phyloP scores from a whole-genome alignment of 352 stramenopile genomes.

The Pythium periplocum region DNA sequence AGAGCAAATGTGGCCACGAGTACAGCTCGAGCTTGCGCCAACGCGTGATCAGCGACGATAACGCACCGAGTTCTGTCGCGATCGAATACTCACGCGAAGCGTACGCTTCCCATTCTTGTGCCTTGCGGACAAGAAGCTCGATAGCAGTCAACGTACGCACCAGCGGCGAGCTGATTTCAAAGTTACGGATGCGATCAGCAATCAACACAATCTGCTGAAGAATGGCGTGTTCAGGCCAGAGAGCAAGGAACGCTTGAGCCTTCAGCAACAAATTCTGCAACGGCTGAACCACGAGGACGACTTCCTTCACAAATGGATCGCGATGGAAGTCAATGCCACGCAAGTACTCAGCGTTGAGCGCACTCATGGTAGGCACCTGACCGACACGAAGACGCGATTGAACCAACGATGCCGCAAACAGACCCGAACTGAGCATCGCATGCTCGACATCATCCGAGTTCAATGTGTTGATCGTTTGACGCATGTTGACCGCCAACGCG shows the following conservation, averaged over 20 bases:
- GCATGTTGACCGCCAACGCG: slow-evolving; percentile 60
- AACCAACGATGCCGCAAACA: slow-evolving; percentile 67
- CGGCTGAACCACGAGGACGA: slow-evolving; percentile 82
- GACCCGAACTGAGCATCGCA: slow-evolving; percentile 39
- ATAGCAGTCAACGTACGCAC: slow-evolving; percentile 93
- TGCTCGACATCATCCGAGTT: slow-evolving; percentile 36
- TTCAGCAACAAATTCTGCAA: slow-evolving; percentile 88
- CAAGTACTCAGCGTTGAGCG: slow-evolving; percentile 74
- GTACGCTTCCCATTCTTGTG: slow-evolving; percentile 99
- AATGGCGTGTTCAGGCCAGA: slow-evolving; percentile 97
- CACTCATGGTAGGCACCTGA: slow-evolving; percentile 46
- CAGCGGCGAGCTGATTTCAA: slow-evolving; percentile 80
- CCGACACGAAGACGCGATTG: slow-evolving; percentile 55
- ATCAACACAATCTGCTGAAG: slow-evolving; percentile 94
- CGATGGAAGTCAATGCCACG: slow-evolving; percentile 91
- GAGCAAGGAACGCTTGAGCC: slow-evolving; percentile 86
- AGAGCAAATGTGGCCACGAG: slow-evolving; percentile 95
- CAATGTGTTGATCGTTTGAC: slow-evolving; percentile 58
- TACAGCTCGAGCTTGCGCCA: slow-evolving; percentile 99
- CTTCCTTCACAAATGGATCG: slow-evolving; percentile 91
- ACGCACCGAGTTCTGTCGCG: slow-evolving; percentile 81
- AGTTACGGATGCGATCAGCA: slow-evolving; percentile 81
- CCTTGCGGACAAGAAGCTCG: slow-evolving; percentile 94
- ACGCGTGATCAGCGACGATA: slow-evolving; percentile 93
- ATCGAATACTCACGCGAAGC: slow-evolving; percentile 91